Evolutionary conservation across 768 basidiomycete genomes (phyloP), one percentile per base, ranked within the genome.

Genomic region (Leccinum pellstonianum): DNA sequence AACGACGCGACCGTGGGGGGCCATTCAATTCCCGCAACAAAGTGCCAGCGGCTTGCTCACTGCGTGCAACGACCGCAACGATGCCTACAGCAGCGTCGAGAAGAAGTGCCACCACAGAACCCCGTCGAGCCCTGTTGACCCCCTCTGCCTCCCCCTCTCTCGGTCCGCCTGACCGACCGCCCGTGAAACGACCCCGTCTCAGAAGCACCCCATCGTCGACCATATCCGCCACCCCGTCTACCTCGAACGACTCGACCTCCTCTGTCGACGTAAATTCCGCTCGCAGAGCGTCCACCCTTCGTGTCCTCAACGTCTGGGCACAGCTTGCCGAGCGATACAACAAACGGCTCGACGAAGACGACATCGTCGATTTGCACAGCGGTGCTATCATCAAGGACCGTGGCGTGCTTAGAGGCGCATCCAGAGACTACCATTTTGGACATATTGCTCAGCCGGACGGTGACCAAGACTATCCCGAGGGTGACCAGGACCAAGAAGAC

Each of bases 291-390:
- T 75, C 72, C 12, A 77, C 80, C 5, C 72, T 77, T 64, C 84
- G 86, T 3, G 76, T 91, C 38, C 74, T 84, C 23, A 80, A 82
- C 64, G 76, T 83, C 14, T 91, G 91, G 90, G 77, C 82, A 27
- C 78, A 82, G 54, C 82, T 93, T 4, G 89, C 83, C 3, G 83
- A 87, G 52, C 82, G 88, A 25, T 88, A 91, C 68, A 79, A 81
- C 35, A 80, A 83, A 54, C 79, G 80, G 48, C 74, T 90, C 41
- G 88, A 90, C 64, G 86, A 92, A 67, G 91, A 93, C 71, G 91
- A 93, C 70, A 86, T 92, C 50, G 78, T 93, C 33, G 87, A 92
- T 66, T 75, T 93, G 3, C 75, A 77, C 56, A 85, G 83, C 11
- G 81, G 79, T 11, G 71, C 81, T 61, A 77, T 93, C 46, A 76